A percentile compares a stretch with the other conserved stretches of the same genome.
Conservation (phyloP, 176 grass and related monocot species). For the Panicum miliaceum region DNA sequence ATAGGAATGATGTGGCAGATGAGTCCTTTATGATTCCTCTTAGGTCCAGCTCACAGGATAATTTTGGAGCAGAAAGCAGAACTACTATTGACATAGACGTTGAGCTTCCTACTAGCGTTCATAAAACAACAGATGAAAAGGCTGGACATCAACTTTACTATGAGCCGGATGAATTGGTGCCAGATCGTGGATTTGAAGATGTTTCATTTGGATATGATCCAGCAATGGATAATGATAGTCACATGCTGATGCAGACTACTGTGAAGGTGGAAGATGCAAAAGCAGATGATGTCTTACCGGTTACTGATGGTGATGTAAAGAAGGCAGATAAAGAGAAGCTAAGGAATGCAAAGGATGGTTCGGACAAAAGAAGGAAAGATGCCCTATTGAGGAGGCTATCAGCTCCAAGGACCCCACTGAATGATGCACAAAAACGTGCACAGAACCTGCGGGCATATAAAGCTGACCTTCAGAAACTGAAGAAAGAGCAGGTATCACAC, state of each 20-base stretch:
- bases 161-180: conserved; percentile 87
- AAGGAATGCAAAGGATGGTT: conserved; percentile 61
- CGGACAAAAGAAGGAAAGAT: conserved; percentile 84
- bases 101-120: conserved; percentile 55
- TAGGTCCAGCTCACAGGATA: conserved; percentile 63
- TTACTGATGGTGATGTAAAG: conserved; percentile 54
- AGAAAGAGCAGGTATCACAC: conserved; percentile 80
- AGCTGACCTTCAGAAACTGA: conserved; percentile 84
- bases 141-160: conserved; percentile 64
- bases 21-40: conserved; percentile 92
- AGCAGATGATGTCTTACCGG: conserved; percentile 49
- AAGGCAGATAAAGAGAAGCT: conserved; percentile 68
- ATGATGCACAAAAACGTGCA: conserved; percentile 94
- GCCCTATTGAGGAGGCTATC: conserved; percentile 58
- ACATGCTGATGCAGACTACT: conserved; percentile 52
- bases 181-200: conserved; percentile 68
- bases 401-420: conserved; percentile 56
- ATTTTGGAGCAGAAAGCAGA: conserved; percentile 56
- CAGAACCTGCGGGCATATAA: conserved; percentile 86
- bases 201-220: conserved; percentile 79
- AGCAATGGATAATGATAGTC: conserved; percentile 75
- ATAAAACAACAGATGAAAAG: conserved; percentile 47
- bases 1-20: conserved; percentile 51
- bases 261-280: conserved; percentile 52
- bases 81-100: conserved; percentile 80